These are phyloP conservation scores for Oryza meyeriana DNA, from an alignment of 176 grass and related monocot species.

Conservation along the genomic window DNA sequence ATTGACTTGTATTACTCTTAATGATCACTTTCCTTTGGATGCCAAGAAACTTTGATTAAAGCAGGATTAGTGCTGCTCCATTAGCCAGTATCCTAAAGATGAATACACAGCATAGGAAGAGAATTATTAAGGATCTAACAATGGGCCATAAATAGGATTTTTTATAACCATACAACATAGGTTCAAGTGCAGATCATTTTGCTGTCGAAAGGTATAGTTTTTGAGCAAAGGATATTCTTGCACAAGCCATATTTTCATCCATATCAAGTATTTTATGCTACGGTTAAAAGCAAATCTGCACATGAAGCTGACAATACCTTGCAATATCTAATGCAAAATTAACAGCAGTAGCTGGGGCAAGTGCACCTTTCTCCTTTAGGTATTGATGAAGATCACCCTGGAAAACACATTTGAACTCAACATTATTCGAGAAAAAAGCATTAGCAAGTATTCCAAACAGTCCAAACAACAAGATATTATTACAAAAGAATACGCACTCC, in stretches of 20 bases:
- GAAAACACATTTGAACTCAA: conserved; percentile 29
- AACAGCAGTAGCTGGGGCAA: conserved; percentile 59
- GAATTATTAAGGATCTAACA: not conserved
- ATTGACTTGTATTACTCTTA: not conserved
- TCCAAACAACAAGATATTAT: not conserved
- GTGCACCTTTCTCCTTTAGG: conserved; percentile 87
- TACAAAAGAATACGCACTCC: conserved; percentile 55
- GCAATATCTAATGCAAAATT: conserved; percentile 96
- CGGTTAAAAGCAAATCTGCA: not conserved
- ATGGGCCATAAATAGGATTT: not conserved
- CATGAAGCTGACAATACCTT: conserved; percentile 59
- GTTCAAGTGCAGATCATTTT: conserved; percentile 2
- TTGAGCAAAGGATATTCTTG: not conserved
- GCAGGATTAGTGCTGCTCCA: not conserved
- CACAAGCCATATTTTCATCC: conserved; percentile 1
- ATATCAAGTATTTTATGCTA: not conserved
- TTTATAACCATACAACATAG: not conserved
- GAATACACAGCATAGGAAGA: not conserved
- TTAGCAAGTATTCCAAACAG: conserved; percentile 3
- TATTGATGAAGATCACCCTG: conserved; percentile 99
- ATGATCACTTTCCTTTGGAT: conserved; percentile 5
- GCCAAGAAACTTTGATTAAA: not conserved
- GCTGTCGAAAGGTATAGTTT: not conserved
- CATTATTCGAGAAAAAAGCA: no score
- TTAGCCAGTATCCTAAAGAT: not conserved